phyloP scores from a whole-genome alignment of 1,139 yeast species.

The Pichia sp. region DNA sequence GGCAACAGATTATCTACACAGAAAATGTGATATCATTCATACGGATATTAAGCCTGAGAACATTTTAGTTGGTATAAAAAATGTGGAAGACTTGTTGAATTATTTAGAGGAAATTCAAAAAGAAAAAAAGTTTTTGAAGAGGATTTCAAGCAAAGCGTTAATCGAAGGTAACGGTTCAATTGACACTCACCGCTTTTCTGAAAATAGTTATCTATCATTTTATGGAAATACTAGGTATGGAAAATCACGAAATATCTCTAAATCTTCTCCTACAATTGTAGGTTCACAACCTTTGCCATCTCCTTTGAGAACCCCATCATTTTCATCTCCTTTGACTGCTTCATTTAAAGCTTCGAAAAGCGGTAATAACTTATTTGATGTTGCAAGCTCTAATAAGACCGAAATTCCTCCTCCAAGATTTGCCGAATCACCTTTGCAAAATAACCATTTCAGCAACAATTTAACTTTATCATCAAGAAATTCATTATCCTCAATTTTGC shows the following conservation, averaged over 20 bases:
- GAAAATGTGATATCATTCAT: constrained; percentile 85
- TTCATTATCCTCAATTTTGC: no score
- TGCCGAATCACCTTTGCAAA: no score
- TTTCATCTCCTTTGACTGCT: constrained; percentile 5
- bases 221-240: constrained; percentile 29
- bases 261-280: constrained; percentile 41
- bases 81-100: constrained; percentile 60
- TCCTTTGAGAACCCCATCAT: constrained; percentile 25
- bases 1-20: constrained; percentile 73
- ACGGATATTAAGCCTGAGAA: constrained; percentile 90
- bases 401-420: no score
- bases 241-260: constrained; percentile 48
- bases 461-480: no score
- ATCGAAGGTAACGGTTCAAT: constrained; percentile 10
- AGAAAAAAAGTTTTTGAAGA: constrained; percentile 25
- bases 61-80: constrained; percentile 71
- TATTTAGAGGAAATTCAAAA: constrained; percentile 45
- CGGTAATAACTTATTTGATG: no score
- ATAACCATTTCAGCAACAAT: no score
- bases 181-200: constrained; percentile 11
- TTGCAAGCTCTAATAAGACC: no score
- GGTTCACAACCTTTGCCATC: constrained; percentile 41
- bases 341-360: background rate
- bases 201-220: constrained; percentile 4
- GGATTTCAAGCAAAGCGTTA: constrained; percentile 19